Evolutionary conservation across 164 flowering plant species (phyloP).

Genomic region (Stephania japonica): DNA sequence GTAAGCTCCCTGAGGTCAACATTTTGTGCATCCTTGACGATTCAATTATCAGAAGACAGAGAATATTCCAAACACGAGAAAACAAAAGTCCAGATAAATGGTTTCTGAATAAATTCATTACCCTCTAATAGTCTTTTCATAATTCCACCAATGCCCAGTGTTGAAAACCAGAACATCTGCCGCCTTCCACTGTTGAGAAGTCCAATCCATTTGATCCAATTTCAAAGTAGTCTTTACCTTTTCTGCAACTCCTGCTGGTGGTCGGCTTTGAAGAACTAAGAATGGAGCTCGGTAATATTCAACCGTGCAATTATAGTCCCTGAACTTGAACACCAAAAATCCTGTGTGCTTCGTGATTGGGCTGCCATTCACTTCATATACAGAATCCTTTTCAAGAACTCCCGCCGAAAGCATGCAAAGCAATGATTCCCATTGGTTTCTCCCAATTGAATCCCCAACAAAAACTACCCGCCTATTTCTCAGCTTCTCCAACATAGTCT

Average conservation of each 20-base stretch:
- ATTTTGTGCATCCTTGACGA: no score
- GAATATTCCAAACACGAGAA: no score
- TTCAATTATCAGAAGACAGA: no score
- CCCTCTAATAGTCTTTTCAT: constrained; percentile 57
- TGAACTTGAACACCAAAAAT: constrained; percentile 48
- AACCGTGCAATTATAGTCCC: constrained; percentile 60
- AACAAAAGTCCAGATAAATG: background rate
- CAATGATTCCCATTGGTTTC: constrained; percentile 93
- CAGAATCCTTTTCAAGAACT: constrained; percentile 38
- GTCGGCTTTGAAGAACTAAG: constrained; percentile 49
- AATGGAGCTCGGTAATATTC: constrained; percentile 80
- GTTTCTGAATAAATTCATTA: constrained; percentile 16
- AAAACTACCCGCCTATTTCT: constrained; percentile 56
- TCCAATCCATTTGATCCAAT: constrained; percentile 65
- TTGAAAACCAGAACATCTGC: constrained; percentile 71
- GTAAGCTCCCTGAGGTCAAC: no score
- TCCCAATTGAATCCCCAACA: constrained; percentile 87
- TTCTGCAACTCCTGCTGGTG: constrained; percentile 44
- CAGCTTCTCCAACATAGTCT: constrained; percentile 50
- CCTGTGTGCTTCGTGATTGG: constrained; percentile 82
- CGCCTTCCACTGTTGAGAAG: constrained; percentile 42
- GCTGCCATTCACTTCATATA: constrained; percentile 70
- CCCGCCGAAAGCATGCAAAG: constrained; percentile 74
- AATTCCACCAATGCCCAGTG: constrained; percentile 86
- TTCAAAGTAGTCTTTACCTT: constrained; percentile 46